Evolutionary conservation across 305 asterid species (phyloP).

Genomic region (Fraxinus angustifolia): DNA sequence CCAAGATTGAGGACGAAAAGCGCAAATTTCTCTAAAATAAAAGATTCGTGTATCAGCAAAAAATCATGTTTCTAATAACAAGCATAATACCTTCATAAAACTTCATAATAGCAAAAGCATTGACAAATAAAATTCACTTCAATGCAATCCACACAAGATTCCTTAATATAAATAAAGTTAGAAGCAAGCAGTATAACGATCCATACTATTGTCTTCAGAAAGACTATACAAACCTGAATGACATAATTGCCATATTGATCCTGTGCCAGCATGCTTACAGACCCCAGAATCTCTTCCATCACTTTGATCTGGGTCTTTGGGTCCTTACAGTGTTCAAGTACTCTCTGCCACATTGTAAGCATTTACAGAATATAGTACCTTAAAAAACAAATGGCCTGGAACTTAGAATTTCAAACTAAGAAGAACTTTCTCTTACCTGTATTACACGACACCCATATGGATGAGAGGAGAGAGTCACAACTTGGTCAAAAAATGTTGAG

Average conservation of each 20-base stretch:
- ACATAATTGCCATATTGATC: slow-evolving; percentile 90
- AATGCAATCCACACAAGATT: not conserved
- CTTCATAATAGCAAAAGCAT: not conserved
- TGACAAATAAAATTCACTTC: not conserved
- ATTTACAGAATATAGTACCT: not conserved
- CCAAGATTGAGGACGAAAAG: not conserved
- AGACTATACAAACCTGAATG: slow-evolving; percentile 51
- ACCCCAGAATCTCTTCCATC: slow-evolving; percentile 71
- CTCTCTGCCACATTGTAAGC: slow-evolving; percentile 45
- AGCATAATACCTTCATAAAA: not conserved
- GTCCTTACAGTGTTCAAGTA: slow-evolving; percentile 65
- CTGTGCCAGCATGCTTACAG: slow-evolving; percentile 83
- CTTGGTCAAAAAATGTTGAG: slow-evolving; percentile 81
- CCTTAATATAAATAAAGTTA: not conserved
- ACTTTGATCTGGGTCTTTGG: slow-evolving; percentile 68
- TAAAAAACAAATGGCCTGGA: not conserved
- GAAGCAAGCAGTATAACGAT: not conserved
- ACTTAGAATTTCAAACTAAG: not conserved
- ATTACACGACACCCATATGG: slow-evolving; percentile 98
- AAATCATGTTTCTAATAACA: not conserved
- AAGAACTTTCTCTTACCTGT: slow-evolving; percentile 47
- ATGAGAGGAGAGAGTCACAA: slow-evolving; percentile 86
- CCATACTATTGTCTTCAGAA: not conserved
- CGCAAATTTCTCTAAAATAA: not conserved
- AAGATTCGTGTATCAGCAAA: not conserved